Evolutionary conservation across 2,329 filamentous ascomycete genomes (phyloP).

Genomic region (Monilinia polystroma): DNA sequence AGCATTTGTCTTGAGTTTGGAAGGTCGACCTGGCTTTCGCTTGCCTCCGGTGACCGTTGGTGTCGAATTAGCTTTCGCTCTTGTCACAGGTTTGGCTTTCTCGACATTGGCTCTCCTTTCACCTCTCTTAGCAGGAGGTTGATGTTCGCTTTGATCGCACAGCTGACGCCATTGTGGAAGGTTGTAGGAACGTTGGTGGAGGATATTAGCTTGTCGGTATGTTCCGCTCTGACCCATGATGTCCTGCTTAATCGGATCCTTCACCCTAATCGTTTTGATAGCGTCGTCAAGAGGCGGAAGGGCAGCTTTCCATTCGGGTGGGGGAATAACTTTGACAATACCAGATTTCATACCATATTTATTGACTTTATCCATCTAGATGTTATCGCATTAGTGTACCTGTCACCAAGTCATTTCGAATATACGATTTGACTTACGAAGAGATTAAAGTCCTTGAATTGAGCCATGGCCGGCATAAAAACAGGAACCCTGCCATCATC

Average conservation of each 20-base stretch:
- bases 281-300: conserved; percentile 78
- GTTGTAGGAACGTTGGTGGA: conserved; percentile 95
- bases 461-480: conserved; percentile 91
- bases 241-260: conserved; percentile 96
- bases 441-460: conserved; percentile 90
- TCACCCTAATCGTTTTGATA: conserved; percentile 88
- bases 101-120: conserved; percentile 62
- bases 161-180: conserved; percentile 92
- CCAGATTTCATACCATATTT: conserved; percentile 96
- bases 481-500: conserved; percentile 79
- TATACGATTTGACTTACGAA: conserved; percentile 62
- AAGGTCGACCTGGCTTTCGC: conserved; percentile 30
- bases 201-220: conserved; percentile 95
- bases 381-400: conserved; percentile 27
- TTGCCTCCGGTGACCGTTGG: conserved; percentile 27
- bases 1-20: conserved; percentile 33
- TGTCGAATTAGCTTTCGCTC: conserved; percentile 32
- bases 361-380: conserved; percentile 74
- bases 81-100: conserved; percentile 35
- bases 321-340: conserved; percentile 93
- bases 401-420: neutral
- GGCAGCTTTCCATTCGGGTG: conserved; percentile 84
- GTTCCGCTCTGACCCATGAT: conserved; percentile 95
- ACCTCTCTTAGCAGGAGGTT: conserved; percentile 87
- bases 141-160: conserved; percentile 92